Conservation (phyloP, 306 rosid genomes). For the Castanea mollissima region DNA sequence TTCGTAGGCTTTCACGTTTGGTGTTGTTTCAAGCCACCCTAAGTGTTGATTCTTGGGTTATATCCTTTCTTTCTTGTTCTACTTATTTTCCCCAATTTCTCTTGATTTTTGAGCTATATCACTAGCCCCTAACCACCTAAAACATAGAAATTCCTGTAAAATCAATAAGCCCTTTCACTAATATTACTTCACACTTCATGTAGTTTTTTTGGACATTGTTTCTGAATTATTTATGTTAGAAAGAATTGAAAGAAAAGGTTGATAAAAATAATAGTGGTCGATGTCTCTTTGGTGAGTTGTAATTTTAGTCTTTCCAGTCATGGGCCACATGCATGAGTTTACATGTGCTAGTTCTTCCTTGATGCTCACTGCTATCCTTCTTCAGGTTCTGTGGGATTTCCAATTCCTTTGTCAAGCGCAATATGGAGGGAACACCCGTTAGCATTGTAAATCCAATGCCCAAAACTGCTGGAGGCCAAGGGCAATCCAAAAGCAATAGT, state of each 20-base stretch:
- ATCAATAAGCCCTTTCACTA: background rate
- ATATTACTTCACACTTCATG: background rate
- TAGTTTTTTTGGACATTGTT: background rate
- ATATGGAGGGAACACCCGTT: slow-evolving; percentile 41
- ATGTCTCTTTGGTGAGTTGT: background rate
- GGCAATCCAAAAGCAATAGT: slow-evolving; percentile 34
- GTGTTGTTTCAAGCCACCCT: too few relatives aligned
- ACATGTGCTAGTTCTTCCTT: slow-evolving; percentile 3
- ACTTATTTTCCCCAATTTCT: too few relatives aligned
- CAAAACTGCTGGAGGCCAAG: slow-evolving; percentile 36
- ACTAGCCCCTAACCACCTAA: background rate
- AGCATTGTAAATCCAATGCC: slow-evolving; percentile 36
- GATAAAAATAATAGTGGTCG: slow-evolving; percentile 2
- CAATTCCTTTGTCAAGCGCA: slow-evolving; percentile 65
- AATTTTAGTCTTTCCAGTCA: background rate
- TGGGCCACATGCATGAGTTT: background rate
- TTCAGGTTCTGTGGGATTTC: slow-evolving; percentile 81
- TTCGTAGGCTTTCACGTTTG: too few relatives aligned
- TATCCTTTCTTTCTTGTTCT: too few relatives aligned
- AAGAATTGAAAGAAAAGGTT: background rate
- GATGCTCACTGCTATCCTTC: slow-evolving; percentile 21
- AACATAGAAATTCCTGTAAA: background rate
- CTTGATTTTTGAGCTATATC: too few relatives aligned
- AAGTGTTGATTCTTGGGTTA: too few relatives aligned
- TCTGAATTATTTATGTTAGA: background rate